A percentile compares a stretch with the other conserved stretches of the same genome.
phyloP scores from a whole-genome alignment of 2,329 filamentous ascomycete species.

The Chrysoporthe deuterocubensis region DNA sequence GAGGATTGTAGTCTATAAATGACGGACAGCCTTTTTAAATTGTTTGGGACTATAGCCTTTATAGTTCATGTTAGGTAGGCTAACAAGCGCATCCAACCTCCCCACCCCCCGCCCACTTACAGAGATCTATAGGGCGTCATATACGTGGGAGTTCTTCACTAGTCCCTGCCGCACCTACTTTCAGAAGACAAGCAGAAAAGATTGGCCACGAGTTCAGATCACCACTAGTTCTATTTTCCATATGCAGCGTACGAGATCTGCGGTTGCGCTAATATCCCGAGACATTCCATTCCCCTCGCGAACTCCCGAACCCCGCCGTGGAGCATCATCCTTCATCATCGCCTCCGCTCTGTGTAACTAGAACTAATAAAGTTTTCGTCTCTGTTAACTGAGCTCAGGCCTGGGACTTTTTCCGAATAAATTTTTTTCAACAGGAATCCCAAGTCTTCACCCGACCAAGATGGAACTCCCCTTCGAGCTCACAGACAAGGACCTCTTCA shows the following conservation, averaged over 20 bases:
- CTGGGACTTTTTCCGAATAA: too few species aligned
- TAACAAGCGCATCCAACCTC: background rate
- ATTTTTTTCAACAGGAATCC: background rate
- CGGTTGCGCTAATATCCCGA: background rate
- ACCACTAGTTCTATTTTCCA: too few species aligned
- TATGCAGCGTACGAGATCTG: too few species aligned
- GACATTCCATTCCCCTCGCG: background rate
- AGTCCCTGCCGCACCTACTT: too few species aligned
- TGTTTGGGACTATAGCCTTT: background rate
- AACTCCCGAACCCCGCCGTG: constrained; percentile 21
- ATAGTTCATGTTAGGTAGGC: background rate
- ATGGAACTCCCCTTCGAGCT: constrained; percentile 46
- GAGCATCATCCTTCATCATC: constrained; percentile 14
- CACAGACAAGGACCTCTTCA: constrained; percentile 50
- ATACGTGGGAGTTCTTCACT: too few species aligned
- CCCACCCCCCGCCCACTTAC: too few species aligned
- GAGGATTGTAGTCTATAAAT: too few species aligned
- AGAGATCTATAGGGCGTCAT: too few species aligned
- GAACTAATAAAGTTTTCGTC: background rate
- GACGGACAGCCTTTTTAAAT: background rate
- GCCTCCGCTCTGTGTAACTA: background rate
- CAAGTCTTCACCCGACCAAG: background rate
- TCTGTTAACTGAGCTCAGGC: background rate
- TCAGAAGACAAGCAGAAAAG: too few species aligned
- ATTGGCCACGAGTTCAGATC: too few species aligned